phyloP scores from a whole-genome alignment of 1,284 basidiomycete genomes.

The Tylopilus orsonianus region DNA sequence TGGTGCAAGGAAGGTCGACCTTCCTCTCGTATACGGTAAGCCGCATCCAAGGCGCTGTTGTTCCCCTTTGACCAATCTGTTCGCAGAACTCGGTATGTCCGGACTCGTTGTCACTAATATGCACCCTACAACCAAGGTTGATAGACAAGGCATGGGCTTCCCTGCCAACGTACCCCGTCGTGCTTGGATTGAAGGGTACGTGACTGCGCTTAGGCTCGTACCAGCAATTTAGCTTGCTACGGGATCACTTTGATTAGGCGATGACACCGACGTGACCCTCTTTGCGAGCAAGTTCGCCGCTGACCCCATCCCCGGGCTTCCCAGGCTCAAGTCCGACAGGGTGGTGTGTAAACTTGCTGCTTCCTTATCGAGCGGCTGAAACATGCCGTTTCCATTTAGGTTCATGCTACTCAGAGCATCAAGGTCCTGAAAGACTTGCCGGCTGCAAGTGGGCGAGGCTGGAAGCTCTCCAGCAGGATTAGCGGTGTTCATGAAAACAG shows the following conservation, averaged over 20 bases:
- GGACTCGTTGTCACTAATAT: neutral
- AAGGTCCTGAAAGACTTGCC: constrained; percentile 72
- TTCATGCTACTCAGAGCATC: constrained; percentile 73
- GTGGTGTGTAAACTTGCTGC: constrained; percentile 44
- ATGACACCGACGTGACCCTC: constrained; percentile 61
- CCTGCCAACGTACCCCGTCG: constrained; percentile 57
- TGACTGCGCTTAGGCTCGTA: neutral
- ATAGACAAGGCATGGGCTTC: constrained; percentile 51
- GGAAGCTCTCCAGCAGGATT: constrained; percentile 61
- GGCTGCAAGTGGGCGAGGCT: constrained; percentile 62
- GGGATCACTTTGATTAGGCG: constrained; percentile 31
- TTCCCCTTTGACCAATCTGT: neutral
- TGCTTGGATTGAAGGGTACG: constrained; percentile 55
- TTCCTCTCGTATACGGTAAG: constrained; percentile 34
- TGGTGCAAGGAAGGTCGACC: constrained; percentile 32
- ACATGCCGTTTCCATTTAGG: constrained; percentile 38
- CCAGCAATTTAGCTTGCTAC: neutral
- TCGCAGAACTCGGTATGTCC: constrained; percentile 34
- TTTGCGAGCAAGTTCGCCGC: constrained; percentile 55
- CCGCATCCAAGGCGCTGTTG: neutral
- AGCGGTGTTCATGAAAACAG: constrained; percentile 77
- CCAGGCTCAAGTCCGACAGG: constrained; percentile 62
- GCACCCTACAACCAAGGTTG: neutral
- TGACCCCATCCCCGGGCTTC: constrained; percentile 57
- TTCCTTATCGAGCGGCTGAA: neutral